A percentile compares a stretch with the other conserved stretches of the same genome.
phyloP scores from a whole-genome alignment of 257 asterid genomes.

The Sherardia arvensis region DNA sequence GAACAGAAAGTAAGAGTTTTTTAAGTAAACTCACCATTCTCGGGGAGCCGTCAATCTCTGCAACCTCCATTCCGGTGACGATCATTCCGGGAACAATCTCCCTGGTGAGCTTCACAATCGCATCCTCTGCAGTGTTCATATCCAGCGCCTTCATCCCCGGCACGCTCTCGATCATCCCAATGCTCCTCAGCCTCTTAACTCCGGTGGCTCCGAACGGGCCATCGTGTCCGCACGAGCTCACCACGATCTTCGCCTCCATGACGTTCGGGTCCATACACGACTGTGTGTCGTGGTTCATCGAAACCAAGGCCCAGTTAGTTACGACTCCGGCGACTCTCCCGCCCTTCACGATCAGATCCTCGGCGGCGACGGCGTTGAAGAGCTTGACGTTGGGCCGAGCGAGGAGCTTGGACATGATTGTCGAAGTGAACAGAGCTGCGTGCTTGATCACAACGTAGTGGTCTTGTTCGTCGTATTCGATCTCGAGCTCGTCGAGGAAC shows the following conservation, averaged over 20 bases:
- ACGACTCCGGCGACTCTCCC: slow-evolving; percentile 80
- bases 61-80: slow-evolving; percentile 95
- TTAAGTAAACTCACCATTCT: slow-evolving; percentile 49
- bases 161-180: slow-evolving; percentile 79
- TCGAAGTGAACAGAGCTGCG: slow-evolving; percentile 85
- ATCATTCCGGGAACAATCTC: slow-evolving; percentile 95
- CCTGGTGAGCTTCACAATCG: slow-evolving; percentile 72
- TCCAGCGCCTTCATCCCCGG: slow-evolving; percentile 96
- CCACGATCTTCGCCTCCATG: slow-evolving; percentile 83
- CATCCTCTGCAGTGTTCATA: slow-evolving; percentile 92
- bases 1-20: not conserved
- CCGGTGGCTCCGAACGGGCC: slow-evolving; percentile 97
- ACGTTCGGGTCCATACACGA: slow-evolving; percentile 96
- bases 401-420: slow-evolving; percentile 84
- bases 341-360: slow-evolving; percentile 73
- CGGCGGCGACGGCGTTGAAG: slow-evolving; percentile 92
- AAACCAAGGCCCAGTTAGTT: slow-evolving; percentile 86
- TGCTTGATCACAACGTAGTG: slow-evolving; percentile 85
- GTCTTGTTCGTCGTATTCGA: slow-evolving; percentile 77
- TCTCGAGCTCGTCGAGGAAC: slow-evolving; percentile 67
- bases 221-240: slow-evolving; percentile 93
- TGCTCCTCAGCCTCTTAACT: slow-evolving; percentile 75
- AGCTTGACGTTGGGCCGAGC: slow-evolving; percentile 81
- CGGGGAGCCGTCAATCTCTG: slow-evolving; percentile 88
- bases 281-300: slow-evolving; percentile 88